Base-by-base conservation (phyloP, 192 early-diverging fungal genomes). In the Gamsiella multidivaricata region DNA sequence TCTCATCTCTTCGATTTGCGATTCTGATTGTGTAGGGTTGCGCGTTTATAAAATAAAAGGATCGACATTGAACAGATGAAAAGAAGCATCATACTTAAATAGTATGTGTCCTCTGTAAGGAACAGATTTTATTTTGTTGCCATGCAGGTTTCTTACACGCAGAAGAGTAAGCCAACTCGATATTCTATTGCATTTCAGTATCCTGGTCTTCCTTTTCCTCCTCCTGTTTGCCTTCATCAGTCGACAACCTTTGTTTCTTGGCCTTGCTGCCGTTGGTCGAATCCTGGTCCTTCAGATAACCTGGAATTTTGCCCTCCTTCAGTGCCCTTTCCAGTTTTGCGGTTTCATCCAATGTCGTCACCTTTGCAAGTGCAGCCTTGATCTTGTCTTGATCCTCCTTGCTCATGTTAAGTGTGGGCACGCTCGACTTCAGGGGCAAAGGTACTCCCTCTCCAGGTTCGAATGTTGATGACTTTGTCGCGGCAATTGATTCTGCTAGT, bases 401-500 rank as follows among this genome's bases (percentile, higher is more conserved):
- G 20, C 85, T 80, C 45, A 88, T 83, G 31, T 88, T 88, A 57
- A 88, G 70, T 43, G 80, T 84, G 3, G 85, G 82, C n/a, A 84
- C 52, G 23, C 84, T 86, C 37, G 85, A 86, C 73, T 90, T 93
- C 29, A 79, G 52, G 2, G 75, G 65, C 39, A 66, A 61, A 8
- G 70, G 76, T 1, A 89, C 70, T 2, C 87, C 91, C 63, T 96
- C 93, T 39, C 94, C 96, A 11, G 92, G 92, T 53, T 94, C 94
- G 83, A 98, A 96, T 9, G 94, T 94, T 32, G 91, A 94, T 32
- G 88, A 82, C 46, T 88, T 87, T 17, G 84, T 87, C 26, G 91
- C 88, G 53, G 89, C 70, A n/a, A 91, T 88, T 2, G 84, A 84
- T 41, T 87, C 86, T 23, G 88, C 89, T 63, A 93, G 41, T 31